phyloP scores from a whole-genome alignment of 768 basidiomycete species.

The Kwoniella dendrophila region DNA sequence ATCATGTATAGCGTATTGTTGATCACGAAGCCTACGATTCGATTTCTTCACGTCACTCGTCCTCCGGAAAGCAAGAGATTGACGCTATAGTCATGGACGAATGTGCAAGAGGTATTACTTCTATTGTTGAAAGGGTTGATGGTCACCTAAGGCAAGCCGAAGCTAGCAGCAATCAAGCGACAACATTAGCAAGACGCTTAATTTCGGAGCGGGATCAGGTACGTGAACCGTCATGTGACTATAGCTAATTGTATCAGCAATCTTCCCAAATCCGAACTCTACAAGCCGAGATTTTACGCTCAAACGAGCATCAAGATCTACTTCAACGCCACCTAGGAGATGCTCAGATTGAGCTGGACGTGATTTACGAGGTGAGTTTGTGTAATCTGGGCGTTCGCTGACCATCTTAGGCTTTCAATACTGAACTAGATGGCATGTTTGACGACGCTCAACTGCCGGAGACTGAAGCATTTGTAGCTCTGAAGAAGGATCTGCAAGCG shows the following conservation, averaged over 20 bases:
- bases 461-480: slow-evolving; percentile 77
- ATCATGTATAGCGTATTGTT: slow-evolving; percentile 34
- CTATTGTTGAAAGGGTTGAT: slow-evolving; percentile 41
- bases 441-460: slow-evolving; percentile 79
- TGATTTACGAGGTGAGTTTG: slow-evolving; percentile 79
- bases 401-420: slow-evolving; percentile 77
- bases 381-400: neutral
- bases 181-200: slow-evolving; percentile 17
- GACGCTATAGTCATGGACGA: slow-evolving; percentile 42
- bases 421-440: slow-evolving; percentile 89
- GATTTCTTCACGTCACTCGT: slow-evolving; percentile 13
- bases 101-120: slow-evolving; percentile 24
- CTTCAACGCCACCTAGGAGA: slow-evolving; percentile 76
- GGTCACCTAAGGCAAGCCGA: slow-evolving; percentile 26
- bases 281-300: slow-evolving; percentile 64
- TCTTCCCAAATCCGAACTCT: slow-evolving; percentile 65
- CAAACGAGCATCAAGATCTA: slow-evolving; percentile 74
- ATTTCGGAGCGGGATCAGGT: slow-evolving; percentile 22
- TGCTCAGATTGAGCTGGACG: slow-evolving; percentile 81
- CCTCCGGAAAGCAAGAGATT: slow-evolving; percentile 28
- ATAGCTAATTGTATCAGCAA: slow-evolving; percentile 1
- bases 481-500: slow-evolving; percentile 70
- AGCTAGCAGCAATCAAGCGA: slow-evolving; percentile 26
- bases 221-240: slow-evolving; percentile 8
- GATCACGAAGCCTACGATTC: slow-evolving; percentile 25